Base-by-base conservation (phyloP, 2,329 filamentous ascomycete species). In the Cladosporium velox region DNA sequence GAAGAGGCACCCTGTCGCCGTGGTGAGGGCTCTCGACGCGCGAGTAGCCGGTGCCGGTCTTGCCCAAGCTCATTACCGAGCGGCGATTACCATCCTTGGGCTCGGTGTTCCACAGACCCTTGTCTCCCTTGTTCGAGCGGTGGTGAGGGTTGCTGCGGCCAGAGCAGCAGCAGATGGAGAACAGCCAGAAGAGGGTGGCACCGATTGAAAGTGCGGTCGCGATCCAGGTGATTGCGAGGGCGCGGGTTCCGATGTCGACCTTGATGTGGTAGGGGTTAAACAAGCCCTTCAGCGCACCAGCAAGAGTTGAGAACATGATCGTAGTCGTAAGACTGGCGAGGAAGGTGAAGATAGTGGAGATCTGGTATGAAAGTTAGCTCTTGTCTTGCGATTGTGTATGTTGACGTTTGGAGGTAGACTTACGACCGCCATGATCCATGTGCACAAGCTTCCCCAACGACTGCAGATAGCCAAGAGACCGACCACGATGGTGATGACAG, bases 101-200 rank as follows among this genome's bases (percentile, higher is more conserved):
- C 68, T 75, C 74, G 1, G 73, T 74, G 38, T 69, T 70, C 73
- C 72, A 74, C 11, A 79, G 72, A n/a, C 75, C 73, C 52, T 76
- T 75, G n/a, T 74, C 73, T 61, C 74, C 73, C 51, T 75, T 74
- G 67, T 81, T 80, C 63, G 75, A 76, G 67, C 77, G 70, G 69
- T 80, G 80, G 74, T 80, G 77, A 63, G 82, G 82, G 32, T 81
- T 80, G 64, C 80, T 83, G 72, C 85, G 83, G 57, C 92, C 91
- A 72, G 86, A 88, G 84, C 93, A 97, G 87, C 93, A 98, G 89
- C 94, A 98, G 74, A 91, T 86, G 78, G 89, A 92, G 78, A 96
- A 87, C 75, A 93, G 82, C 94, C 95, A 98, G 89, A 98, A 97
- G 76, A 97, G 80, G 70, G 87, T 87, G 8, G 90, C 90, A 51